Percentiles rank a stretch among this genome's conserved stretches.
Evolutionary conservation across 1,139 yeast genomes (phyloP).

Genomic region (Tardiomyces blankii): DNA sequence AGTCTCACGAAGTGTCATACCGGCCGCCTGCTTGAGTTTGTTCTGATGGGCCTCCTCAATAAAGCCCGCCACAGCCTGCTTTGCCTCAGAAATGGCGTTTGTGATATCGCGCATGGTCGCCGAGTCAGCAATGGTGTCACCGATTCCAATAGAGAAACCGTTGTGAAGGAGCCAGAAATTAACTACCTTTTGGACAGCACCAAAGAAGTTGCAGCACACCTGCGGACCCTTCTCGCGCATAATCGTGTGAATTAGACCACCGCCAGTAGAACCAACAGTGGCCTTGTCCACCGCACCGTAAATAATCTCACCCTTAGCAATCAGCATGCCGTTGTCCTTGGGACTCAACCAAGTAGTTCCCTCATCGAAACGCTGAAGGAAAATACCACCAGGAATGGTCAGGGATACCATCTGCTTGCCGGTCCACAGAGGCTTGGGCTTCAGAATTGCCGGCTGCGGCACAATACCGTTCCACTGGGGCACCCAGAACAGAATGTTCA

Average conservation of each 20-base stretch:
- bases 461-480: conserved; percentile 98
- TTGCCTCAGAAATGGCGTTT: conserved; percentile 85
- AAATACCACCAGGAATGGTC: conserved; percentile 94
- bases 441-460: conserved; percentile 91
- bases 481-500: conserved; percentile 96
- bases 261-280: conserved; percentile 97
- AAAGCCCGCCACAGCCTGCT: conserved; percentile 84
- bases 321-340: conserved; percentile 83
- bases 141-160: conserved; percentile 98
- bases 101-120: conserved; percentile 90
- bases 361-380: conserved; percentile 86
- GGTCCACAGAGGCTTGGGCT: conserved; percentile 95
- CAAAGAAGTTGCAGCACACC: conserved; percentile 81
- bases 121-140: conserved; percentile 99
- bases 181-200: conserved; percentile 89
- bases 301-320: conserved; percentile 86
- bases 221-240: conserved; percentile 96
- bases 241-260: conserved; percentile 94
- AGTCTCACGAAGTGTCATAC: conserved; percentile 98
- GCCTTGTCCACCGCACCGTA: conserved; percentile 97
- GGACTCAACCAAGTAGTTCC: conserved; percentile 78
- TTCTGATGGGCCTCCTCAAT: conserved; percentile 87
- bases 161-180: conserved; percentile 94
- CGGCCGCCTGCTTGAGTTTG: conserved; percentile 86
- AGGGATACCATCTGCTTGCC: conserved; percentile 91